phyloP scores from a whole-genome alignment of 2,329 filamentous ascomycete species.

The Emericellopsis atlantica region DNA sequence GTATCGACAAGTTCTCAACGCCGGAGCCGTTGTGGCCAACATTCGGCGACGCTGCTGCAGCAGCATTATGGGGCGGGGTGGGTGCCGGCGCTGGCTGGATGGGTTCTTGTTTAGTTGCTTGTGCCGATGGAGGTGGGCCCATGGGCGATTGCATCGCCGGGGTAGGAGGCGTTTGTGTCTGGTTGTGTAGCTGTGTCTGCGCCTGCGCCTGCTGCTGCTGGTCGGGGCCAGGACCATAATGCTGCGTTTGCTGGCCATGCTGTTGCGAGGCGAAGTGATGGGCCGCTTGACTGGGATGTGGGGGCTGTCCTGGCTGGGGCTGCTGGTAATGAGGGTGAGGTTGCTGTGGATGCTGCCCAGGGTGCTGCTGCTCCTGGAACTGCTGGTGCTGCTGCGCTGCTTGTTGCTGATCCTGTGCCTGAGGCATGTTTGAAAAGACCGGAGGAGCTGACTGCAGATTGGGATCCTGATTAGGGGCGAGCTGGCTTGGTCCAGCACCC shows the following conservation, averaged over 20 bases:
- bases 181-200: not conserved
- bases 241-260: constrained; percentile 3
- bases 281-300: constrained; percentile 2
- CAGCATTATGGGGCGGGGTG: not conserved
- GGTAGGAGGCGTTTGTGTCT: not conserved
- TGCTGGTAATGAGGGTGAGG: not conserved
- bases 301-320: not conserved
- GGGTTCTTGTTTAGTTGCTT: too few species aligned
- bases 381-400: not conserved
- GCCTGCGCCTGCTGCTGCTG: not conserved
- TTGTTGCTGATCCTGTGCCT: not conserved
- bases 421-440: not conserved
- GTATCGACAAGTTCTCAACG: not conserved
- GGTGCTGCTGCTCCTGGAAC: not conserved
- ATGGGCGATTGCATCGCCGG: not conserved
- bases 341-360: too few species aligned
- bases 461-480: not conserved
- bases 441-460: not conserved
- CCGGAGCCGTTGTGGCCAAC: not conserved
- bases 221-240: not conserved
- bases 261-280: constrained; percentile 2
- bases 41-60: not conserved
- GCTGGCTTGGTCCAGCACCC: not conserved
- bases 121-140: not conserved
- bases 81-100: not conserved